Evolutionary conservation across 352 stramenopile genomes (phyloP), one percentile per base, ranked within the genome.

Genomic region (Pythium coloratum): DNA sequence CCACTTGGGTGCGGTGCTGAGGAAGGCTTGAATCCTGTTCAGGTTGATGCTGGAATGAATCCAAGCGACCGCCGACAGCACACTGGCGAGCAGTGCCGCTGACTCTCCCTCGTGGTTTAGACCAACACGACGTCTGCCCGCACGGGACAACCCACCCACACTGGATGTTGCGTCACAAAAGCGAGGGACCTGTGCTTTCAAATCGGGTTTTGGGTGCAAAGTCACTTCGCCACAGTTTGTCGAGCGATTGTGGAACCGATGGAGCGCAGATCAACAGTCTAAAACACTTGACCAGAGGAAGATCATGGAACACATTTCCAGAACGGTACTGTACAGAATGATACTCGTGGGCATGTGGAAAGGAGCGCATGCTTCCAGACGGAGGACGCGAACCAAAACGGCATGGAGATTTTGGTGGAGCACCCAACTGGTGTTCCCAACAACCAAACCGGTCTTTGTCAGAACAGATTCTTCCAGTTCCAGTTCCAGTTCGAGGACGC

Each of bases 11-110:
- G 46, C 46, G 20, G 40, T 20, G 40, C 40, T 20, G 9, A 47
- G 40, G 24, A 12, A 7, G 8, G 20, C 46, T 53, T 26, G 46
- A 18, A 28, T n/a, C 46, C 42, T 49, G 4, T 53, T 28, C 10
- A 53, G 46, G 46, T 53, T 53, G 46, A 32, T 53, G n/a, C 46
- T 53, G 46, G 46, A 53, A 53, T 53, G 46, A 53, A 53, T 30
- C 46, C 46, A 53, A 53, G 46, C 20, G 20, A 24, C n/a, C 46
- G 18, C 0, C n/a, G 6, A 24, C 34, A 3, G 4, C 8, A 40
- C 34, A 40, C 38, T 44, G 42, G 42, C 18, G 16, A 49, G 42
- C 42, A 9, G 10, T n/a, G 28, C 28, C 28, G 46, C 46, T 53
- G 46, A 53, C 46, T 53, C 46, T 53, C 46, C 46, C 46, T 26